Conservation (phyloP, 2,329 filamentous ascomycete species). For the Juglanconis oblonga region DNA sequence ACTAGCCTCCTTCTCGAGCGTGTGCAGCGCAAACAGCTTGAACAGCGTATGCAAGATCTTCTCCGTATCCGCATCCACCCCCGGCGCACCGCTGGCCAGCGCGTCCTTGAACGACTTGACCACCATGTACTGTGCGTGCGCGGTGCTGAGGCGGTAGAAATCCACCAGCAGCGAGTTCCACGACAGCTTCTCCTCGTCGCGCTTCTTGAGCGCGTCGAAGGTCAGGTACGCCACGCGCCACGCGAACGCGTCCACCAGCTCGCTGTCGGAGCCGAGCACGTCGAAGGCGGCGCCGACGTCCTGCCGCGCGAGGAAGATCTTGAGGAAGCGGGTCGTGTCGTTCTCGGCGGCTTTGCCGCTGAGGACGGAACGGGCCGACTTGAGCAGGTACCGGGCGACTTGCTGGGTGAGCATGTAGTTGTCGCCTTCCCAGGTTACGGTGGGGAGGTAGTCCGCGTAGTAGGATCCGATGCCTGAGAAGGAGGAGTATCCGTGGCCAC, state of each 20-base stretch:
- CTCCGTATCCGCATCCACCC: slow-evolving; percentile 56
- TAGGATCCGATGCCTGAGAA: slow-evolving; percentile 74
- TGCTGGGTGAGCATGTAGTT: slow-evolving; percentile 83
- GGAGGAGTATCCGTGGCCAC: slow-evolving; percentile 72
- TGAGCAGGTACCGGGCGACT: slow-evolving; percentile 73
- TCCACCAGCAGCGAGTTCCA: slow-evolving; percentile 78
- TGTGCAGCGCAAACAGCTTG: slow-evolving; percentile 71
- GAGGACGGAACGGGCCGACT: slow-evolving; percentile 70
- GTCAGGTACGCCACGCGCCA: slow-evolving; percentile 74
- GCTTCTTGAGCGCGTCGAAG: slow-evolving; percentile 71
- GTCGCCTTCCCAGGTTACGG: slow-evolving; percentile 70
- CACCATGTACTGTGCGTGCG: slow-evolving; percentile 73
- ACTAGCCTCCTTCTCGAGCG: slow-evolving; percentile 62
- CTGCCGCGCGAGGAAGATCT: slow-evolving; percentile 60
- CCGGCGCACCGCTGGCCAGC: slow-evolving; percentile 42
- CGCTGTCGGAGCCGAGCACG: slow-evolving; percentile 65
- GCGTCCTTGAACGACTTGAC: slow-evolving; percentile 67
- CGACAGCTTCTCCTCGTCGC: slow-evolving; percentile 70
- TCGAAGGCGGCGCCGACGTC: slow-evolving; percentile 74
- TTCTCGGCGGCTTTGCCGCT: slow-evolving; percentile 57
- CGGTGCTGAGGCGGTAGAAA: slow-evolving; percentile 73
- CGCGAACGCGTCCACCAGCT: slow-evolving; percentile 71
- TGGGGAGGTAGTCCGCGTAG: slow-evolving; percentile 75
- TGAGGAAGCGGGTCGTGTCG: slow-evolving; percentile 66
- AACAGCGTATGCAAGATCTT: slow-evolving; percentile 68